Evolutionary conservation across 2,329 filamentous ascomycete species (phyloP).

Genomic region (Raffaelea ambrosiae): DNA sequence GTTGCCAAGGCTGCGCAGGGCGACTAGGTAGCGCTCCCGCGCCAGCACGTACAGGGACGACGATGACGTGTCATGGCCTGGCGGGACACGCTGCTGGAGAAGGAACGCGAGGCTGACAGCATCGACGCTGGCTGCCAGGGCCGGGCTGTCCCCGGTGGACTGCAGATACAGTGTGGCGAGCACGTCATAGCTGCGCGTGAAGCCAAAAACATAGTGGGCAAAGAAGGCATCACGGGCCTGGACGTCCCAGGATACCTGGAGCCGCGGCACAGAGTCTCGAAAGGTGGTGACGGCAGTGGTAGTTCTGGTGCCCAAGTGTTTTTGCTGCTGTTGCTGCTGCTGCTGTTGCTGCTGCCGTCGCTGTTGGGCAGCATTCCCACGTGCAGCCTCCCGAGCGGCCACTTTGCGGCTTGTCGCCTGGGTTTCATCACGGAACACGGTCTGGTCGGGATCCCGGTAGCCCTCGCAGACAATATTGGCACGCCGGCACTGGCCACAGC

Average conservation of each 20-base stretch:
- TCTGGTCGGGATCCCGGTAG: not conserved
- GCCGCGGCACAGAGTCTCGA: not conserved
- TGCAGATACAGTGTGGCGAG: not conserved
- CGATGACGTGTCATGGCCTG: not conserved
- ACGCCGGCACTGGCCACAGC: not conserved
- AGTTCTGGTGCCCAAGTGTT: not conserved
- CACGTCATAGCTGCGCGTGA: not conserved
- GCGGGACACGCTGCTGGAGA: not conserved
- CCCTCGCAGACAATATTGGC: not conserved
- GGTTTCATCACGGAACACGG: not conserved
- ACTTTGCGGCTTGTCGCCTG: not conserved
- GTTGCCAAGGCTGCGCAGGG: not conserved
- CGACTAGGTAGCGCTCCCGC: not conserved
- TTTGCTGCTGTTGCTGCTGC: too few species aligned
- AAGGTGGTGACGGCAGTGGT: too few species aligned
- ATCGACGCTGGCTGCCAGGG: not conserved
- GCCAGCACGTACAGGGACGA: not conserved
- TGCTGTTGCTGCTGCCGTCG: too few species aligned
- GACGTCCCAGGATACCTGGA: not conserved
- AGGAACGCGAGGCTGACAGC: not conserved
- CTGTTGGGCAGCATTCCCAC: too few species aligned
- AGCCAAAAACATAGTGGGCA: not conserved
- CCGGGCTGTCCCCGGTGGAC: not conserved
- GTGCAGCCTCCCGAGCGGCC: too few species aligned
- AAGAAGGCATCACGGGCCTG: not conserved